phyloP scores from a whole-genome alignment of 2,329 filamentous ascomycete genomes.

The Bipolaris oryzae region DNA sequence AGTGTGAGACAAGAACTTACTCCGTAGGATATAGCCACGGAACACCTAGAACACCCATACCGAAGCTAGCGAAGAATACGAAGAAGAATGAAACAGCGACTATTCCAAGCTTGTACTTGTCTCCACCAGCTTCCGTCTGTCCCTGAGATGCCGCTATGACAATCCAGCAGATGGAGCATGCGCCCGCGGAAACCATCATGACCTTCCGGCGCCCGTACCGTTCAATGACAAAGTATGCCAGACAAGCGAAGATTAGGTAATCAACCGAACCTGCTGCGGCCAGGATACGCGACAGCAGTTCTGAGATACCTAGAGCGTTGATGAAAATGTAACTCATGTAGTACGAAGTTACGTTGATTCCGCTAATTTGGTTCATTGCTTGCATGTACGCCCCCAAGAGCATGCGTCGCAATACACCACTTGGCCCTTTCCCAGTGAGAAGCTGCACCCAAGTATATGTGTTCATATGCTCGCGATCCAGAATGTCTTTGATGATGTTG shows the following conservation, averaged over 20 bases:
- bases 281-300: constrained; percentile 42
- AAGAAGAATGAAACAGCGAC: constrained; percentile 56
- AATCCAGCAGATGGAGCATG: constrained; percentile 58
- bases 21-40: constrained; percentile 46
- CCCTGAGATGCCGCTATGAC: constrained; percentile 55
- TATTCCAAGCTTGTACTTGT: constrained; percentile 54
- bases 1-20: constrained; percentile 9
- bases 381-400: constrained; percentile 55
- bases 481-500: constrained; percentile 48
- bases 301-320: constrained; percentile 48
- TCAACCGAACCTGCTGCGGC: constrained; percentile 56
- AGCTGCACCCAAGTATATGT: constrained; percentile 55
- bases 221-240: constrained; percentile 56
- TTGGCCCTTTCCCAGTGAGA: constrained; percentile 50
- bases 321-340: constrained; percentile 53
- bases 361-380: constrained; percentile 53
- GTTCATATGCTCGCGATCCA: constrained; percentile 54
- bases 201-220: constrained; percentile 55
- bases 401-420: constrained; percentile 52
- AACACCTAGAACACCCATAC: constrained; percentile 43
- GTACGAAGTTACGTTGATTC: constrained; percentile 47
- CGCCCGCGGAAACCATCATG: constrained; percentile 57
- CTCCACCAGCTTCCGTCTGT: constrained; percentile 49
- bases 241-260: constrained; percentile 53
- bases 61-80: constrained; percentile 45